Conservation (phyloP, 108 stramenopile genomes). For the Skeletonema menzelii region DNA sequence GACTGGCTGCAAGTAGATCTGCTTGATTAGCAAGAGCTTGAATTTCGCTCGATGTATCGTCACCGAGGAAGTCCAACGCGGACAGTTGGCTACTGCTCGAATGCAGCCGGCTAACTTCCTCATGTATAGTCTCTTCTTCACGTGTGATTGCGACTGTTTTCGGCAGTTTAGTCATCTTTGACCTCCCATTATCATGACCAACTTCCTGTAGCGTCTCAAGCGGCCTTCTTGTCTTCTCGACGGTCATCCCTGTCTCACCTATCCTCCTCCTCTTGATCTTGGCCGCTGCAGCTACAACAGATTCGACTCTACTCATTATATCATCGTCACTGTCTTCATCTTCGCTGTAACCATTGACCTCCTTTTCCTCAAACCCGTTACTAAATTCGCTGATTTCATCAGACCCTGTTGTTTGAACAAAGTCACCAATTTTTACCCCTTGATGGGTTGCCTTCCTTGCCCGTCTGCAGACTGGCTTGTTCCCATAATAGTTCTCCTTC, state of each 20-base stretch:
- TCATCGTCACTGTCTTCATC: slow-evolving; percentile 2
- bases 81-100: background rate
- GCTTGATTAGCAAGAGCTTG: background rate
- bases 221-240: background rate
- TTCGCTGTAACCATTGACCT: background rate
- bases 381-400: background rate
- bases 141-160: no score
- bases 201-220: background rate
- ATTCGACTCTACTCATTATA: background rate
- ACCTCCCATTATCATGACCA: background rate
- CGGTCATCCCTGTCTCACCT: background rate
- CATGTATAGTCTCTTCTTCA: background rate
- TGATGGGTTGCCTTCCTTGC: background rate
- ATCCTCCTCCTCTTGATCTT: background rate
- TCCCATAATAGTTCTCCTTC: background rate
- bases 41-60: background rate
- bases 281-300: background rate
- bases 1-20: background rate
- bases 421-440: background rate
- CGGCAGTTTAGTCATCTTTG: background rate
- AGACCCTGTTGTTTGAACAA: background rate
- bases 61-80: background rate
- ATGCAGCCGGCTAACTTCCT: background rate
- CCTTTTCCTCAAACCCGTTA: background rate
- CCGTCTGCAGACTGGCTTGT: background rate